Base-by-base conservation (phyloP, 2,329 filamentous ascomycete species). In the Septoria linicola region DNA sequence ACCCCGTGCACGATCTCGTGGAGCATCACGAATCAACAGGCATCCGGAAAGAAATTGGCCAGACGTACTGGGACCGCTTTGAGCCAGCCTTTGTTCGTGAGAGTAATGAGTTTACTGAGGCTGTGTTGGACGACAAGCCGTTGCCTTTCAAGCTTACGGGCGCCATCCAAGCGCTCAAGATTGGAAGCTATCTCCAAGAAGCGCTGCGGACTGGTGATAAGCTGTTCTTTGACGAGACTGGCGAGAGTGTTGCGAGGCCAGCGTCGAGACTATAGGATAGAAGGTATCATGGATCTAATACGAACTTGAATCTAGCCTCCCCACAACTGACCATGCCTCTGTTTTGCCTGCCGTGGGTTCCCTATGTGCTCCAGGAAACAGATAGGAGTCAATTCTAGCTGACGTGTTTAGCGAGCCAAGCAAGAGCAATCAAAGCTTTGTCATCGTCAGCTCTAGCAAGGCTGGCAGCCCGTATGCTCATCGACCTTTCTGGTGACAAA, bases 41-140 rank as follows among this genome's bases (percentile, higher is more conserved):
- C 2, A 74, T 85, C 19, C 71, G 76, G 13, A 72, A 79, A 30
- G 79, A 84, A 66, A 77, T 84, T 16, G 80, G 81, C 0, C 68
- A 73, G 30, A 74, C 80, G 58, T 85, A 83, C 64, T 84, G 81
- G 63, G 82, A 78, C 32, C 70, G 82, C 0, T 85, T 85, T 59
- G 74, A 80, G 55, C 68, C 78, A 17, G 82, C 82, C 0, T 85
- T 85, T 62, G 76, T 81, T 13, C 76, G 69, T 10, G 81, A 86
- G 68, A 77, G 79, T 4, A 78, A 81, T 48, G 80, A 84, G 66
- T 85, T 85, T 55, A 80, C 80, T 0, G 77, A 74, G 6, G 74
- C 72, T 8, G 80, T 80, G 52, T 66, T 85, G 47, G 79, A 85
- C 53, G 68, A 78, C 54, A 78, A 68, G 13, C 66, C 72, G 6